Evolutionary conservation across 139 green algal species (phyloP).

Genomic region (Gonium pectorale): DNA sequence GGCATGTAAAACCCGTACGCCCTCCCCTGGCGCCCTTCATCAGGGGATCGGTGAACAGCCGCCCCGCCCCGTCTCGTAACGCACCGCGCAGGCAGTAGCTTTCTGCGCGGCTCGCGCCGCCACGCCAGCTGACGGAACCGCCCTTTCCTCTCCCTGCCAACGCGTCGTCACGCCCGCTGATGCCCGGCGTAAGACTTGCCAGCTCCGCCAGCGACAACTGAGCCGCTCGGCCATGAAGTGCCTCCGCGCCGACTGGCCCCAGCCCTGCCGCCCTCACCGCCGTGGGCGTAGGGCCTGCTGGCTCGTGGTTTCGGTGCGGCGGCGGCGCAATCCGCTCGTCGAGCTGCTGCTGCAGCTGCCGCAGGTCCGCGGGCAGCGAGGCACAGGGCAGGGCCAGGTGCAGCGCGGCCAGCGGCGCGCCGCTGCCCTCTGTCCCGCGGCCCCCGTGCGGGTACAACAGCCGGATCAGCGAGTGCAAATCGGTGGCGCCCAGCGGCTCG

Average conservation of each 20-base stretch:
- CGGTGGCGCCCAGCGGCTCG: constrained; percentile 36
- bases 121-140: too few relatives aligned
- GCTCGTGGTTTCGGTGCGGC: too few relatives aligned
- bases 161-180: constrained; percentile 21
- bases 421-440: not conserved
- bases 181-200: constrained; percentile 29
- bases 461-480: constrained; percentile 57
- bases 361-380: constrained; percentile 21
- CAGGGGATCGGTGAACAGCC: too few relatives aligned
- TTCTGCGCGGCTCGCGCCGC: constrained; percentile 7
- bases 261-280: not conserved
- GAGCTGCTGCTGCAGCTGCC: constrained; percentile 23
- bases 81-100: constrained; percentile 35
- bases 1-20: too few relatives aligned
- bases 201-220: not conserved
- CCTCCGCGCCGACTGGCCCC: not conserved
- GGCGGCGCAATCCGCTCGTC: constrained; percentile 11
- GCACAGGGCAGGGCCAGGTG: constrained; percentile 62
- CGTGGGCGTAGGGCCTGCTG: too few relatives aligned
- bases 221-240: not conserved
- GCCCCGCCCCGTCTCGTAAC: too few relatives aligned
- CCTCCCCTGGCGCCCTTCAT: too few relatives aligned
- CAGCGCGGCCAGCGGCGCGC: constrained; percentile 51
- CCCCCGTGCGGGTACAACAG: constrained; percentile 51
- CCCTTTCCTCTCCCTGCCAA: too few relatives aligned